phyloP scores from a whole-genome alignment of 192 early-diverging fungal genomes.

The Piromyces sp. region DNA sequence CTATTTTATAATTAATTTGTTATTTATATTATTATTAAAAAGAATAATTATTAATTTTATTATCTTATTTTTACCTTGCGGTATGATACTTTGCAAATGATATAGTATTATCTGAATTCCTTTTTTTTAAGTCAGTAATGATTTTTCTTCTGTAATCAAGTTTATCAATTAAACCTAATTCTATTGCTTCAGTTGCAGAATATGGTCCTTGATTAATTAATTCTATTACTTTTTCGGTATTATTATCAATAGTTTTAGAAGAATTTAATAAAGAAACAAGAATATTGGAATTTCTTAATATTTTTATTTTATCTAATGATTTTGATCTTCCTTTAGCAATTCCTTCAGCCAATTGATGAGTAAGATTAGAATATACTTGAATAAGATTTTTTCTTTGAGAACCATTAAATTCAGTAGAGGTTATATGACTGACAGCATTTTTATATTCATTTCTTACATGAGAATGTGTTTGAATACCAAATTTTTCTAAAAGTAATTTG shows the following conservation, averaged over 20 bases:
- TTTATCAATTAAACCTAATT: constrained; percentile 29
- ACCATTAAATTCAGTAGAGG: constrained; percentile 24
- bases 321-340: neutral
- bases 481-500: constrained; percentile 30
- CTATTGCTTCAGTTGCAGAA: constrained; percentile 21
- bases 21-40: too few relatives aligned
- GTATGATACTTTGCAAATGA: neutral
- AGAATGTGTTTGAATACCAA: constrained; percentile 31
- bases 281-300: neutral
- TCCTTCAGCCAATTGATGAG: constrained; percentile 4
- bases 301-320: neutral
- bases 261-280: neutral
- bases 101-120: constrained; percentile 11
- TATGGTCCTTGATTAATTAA: constrained; percentile 39
- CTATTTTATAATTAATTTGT: too few relatives aligned
- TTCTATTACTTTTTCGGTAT: constrained; percentile 17
- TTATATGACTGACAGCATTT: constrained; percentile 24
- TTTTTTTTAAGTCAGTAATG: constrained; percentile 7
- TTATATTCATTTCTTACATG: constrained; percentile 45
- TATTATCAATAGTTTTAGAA: neutral
- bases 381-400: constrained; percentile 37
- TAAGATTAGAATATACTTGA: constrained; percentile 28
- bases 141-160: constrained; percentile 25
- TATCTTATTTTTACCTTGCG: neutral
- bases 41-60: too few relatives aligned